Evolutionary conservation across 2,329 filamentous ascomycete species (phyloP).

Genomic region (Stylonectria norvegica): DNA sequence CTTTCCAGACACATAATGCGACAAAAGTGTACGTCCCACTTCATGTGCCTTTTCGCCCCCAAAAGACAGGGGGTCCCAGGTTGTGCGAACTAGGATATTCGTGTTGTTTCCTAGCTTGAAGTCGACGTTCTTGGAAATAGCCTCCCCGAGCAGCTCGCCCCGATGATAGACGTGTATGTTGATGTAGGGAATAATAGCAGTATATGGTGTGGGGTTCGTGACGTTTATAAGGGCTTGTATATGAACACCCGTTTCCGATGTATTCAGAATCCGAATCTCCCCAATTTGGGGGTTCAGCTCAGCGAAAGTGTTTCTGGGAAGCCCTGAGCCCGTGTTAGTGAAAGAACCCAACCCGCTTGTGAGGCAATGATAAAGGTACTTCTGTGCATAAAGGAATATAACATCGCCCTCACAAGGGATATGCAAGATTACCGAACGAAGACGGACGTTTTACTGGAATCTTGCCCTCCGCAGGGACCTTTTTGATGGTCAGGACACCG

Average conservation of each 20-base stretch:
- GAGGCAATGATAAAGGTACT: constrained; percentile 31
- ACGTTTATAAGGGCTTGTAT: constrained; percentile 73
- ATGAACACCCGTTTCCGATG: constrained; percentile 66
- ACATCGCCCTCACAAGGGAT: constrained; percentile 26
- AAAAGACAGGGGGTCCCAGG: constrained; percentile 67
- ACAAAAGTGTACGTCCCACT: constrained; percentile 70
- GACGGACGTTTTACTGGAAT: constrained; percentile 93
- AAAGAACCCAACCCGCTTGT: constrained; percentile 11
- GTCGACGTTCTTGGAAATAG: constrained; percentile 60
- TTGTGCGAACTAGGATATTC: constrained; percentile 62
- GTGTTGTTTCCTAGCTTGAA: constrained; percentile 70
- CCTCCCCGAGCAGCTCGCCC: constrained; percentile 70
- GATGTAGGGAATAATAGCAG: constrained; percentile 74
- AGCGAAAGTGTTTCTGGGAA: constrained; percentile 51
- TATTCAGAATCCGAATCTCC: constrained; percentile 69
- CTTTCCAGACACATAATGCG: constrained; percentile 80
- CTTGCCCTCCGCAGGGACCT: constrained; percentile 79
- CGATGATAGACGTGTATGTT: constrained; percentile 75
- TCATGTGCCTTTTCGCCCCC: constrained; percentile 59
- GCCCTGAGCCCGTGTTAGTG: constrained; percentile 48
- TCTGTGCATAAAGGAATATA: constrained; percentile 22
- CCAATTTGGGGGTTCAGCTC: constrained; percentile 61
- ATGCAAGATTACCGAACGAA: constrained; percentile 42
- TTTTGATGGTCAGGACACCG: constrained; percentile 75
- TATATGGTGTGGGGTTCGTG: constrained; percentile 87